A percentile compares a stretch with the other conserved stretches of the same genome.
Conservation (phyloP, 2,329 filamentous ascomycete species). For the Chaetomium sp. region DNA sequence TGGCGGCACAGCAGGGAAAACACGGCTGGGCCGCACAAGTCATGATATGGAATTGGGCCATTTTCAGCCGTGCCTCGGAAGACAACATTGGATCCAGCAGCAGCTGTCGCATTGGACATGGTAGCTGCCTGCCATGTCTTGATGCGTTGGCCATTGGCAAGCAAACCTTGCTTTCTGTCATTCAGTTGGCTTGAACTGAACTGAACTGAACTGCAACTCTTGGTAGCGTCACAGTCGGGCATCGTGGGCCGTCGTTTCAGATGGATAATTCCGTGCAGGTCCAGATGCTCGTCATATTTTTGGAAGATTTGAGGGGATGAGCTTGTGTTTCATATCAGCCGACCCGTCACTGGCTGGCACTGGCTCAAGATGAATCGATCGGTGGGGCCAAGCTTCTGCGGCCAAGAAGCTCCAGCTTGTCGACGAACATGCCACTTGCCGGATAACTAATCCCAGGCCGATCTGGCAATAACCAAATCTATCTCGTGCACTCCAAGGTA, state of each 20-base stretch:
- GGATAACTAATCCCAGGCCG: background rate
- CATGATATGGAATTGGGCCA: constrained; percentile 6
- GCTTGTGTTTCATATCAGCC: constrained; percentile 30
- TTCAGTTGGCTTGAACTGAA: background rate
- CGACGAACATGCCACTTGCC: constrained; percentile 3
- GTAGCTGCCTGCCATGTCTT: background rate
- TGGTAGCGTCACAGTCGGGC: background rate
- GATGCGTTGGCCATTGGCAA: constrained; percentile 2
- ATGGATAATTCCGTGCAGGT: constrained; percentile 7
- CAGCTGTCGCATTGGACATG: background rate
- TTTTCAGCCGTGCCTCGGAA: constrained; percentile 11
- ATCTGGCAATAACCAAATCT: background rate
- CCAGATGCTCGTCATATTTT: constrained; percentile 23
- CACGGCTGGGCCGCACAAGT: constrained; percentile 16
- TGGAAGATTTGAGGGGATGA: constrained; percentile 25
- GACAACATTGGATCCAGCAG: constrained; percentile 3
- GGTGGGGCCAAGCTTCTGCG: constrained; percentile 6
- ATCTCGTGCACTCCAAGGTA: too few species aligned
- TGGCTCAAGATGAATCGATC: background rate
- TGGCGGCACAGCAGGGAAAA: constrained; percentile 19
- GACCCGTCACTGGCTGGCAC: background rate
- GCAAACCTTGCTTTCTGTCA: background rate
- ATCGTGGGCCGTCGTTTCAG: constrained; percentile 19
- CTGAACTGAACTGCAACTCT: background rate
- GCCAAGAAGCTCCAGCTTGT: constrained; percentile 12